Conservation (phyloP, 495 filamentous ascomycete species). For the Daldinia decipiens region DNA sequence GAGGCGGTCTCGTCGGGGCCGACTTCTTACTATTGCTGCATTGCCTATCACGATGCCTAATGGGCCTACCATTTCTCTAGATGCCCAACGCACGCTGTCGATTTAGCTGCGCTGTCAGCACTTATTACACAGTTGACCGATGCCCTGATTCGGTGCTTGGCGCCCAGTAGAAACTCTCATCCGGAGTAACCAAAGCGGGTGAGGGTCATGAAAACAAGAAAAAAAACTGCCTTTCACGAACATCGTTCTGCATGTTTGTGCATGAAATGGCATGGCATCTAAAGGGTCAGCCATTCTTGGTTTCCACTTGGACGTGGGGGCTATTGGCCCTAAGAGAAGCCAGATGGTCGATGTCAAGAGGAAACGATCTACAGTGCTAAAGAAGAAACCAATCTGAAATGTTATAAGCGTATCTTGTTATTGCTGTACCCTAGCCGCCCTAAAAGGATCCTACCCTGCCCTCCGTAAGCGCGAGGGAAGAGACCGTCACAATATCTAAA, state of each 20-base stretch:
- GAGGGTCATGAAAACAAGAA: conserved; percentile 19
- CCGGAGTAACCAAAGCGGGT: conserved; percentile 34
- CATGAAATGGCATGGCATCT: neutral
- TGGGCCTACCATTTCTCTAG: conserved; percentile 17
- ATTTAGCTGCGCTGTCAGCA: conserved; percentile 30
- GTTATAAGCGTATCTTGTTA: conserved; percentile 5
- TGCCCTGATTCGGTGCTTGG: conserved; percentile 30
- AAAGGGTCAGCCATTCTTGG: conserved; percentile 12
- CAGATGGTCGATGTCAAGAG: conserved; percentile 14
- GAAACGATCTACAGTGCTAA: conserved; percentile 31
- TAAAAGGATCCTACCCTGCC: conserved; percentile 16
- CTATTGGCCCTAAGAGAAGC: neutral
- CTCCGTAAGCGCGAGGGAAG: conserved; percentile 15
- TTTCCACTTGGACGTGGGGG: conserved; percentile 14
- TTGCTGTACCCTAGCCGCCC: conserved; percentile 10
- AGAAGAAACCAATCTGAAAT: conserved; percentile 10
- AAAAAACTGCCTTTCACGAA: conserved; percentile 1
- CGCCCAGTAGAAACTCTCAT: conserved; percentile 32
- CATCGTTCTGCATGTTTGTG: neutral
- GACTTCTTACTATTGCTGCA: conserved; percentile 9
- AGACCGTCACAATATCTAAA: neutral
- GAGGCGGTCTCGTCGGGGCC: conserved; percentile 5
- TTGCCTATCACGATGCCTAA: conserved; percentile 27
- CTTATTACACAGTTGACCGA: conserved; percentile 20
- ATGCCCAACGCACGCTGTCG: conserved; percentile 38